Conservation (phyloP, 148 eudicot species). For the Simmondsia chinensis region DNA sequence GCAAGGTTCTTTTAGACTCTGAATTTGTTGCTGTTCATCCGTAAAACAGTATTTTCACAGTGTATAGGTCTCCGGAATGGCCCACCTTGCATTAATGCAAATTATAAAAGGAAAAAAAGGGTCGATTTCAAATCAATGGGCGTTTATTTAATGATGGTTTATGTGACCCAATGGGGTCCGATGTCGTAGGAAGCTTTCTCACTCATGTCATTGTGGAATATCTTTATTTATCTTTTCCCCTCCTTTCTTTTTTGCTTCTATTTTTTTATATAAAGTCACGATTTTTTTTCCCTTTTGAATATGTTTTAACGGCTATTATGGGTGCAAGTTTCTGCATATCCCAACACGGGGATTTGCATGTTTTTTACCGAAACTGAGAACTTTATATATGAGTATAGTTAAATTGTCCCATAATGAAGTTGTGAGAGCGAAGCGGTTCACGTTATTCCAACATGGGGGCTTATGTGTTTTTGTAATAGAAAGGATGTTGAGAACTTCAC, state of each 20-base stretch:
- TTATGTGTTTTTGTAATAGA: too few species aligned
- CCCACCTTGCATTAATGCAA: too few species aligned
- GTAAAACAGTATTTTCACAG: too few species aligned
- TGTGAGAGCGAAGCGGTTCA: slow-evolving; percentile 5
- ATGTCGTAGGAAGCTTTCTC: slow-evolving; percentile 26
- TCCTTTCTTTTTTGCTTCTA: slow-evolving; percentile 1
- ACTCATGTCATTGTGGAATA: slow-evolving; percentile 23
- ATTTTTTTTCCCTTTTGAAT: slow-evolving; percentile 5
- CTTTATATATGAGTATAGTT: too few species aligned
- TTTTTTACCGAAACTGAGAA: slow-evolving; percentile 9
- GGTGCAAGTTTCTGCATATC: slow-evolving; percentile 18
- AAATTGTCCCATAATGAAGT: too few species aligned
- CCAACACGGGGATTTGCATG: slow-evolving; percentile 7
- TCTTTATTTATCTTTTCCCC: slow-evolving; percentile 10
- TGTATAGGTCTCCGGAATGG: too few species aligned
- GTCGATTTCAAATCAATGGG: slow-evolving; percentile 26
- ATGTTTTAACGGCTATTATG: slow-evolving; percentile 14
- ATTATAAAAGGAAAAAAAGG: slow-evolving; percentile 4
- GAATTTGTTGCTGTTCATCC: slow-evolving; percentile 3
- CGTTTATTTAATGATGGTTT: slow-evolving; percentile 18
- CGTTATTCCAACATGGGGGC: too few species aligned
- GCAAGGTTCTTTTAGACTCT: too few species aligned
- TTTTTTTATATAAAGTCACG: background rate
- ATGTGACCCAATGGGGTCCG: slow-evolving; percentile 27
- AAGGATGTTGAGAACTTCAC: too few species aligned